phyloP scores from a whole-genome alignment of 257 asterid genomes.

The Solanum piurae region DNA sequence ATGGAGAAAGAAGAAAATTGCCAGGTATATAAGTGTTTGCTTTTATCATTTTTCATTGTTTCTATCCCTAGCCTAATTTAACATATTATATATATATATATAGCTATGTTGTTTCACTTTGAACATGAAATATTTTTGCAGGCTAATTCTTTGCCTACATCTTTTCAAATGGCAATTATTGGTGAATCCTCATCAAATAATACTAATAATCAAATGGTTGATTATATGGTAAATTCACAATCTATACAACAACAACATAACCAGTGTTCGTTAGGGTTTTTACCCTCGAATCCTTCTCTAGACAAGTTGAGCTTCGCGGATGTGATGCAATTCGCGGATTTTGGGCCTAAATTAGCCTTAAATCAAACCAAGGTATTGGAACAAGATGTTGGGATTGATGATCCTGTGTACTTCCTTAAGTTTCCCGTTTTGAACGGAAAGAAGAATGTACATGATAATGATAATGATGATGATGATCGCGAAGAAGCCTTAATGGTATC shows the following conservation, averaged over 20 bases:
- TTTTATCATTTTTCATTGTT: not conserved
- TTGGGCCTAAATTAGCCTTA: slow-evolving; percentile 54
- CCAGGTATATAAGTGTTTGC: slow-evolving; percentile 23
- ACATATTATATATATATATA: not conserved
- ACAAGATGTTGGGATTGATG: slow-evolving; percentile 52
- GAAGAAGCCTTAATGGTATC: slow-evolving; percentile 30
- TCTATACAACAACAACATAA: not conserved
- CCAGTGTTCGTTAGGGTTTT: slow-evolving; percentile 14
- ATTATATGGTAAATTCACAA: slow-evolving; percentile 43
- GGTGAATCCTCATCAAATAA: slow-evolving; percentile 28
- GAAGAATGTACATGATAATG: slow-evolving; percentile 25
- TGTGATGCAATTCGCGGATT: slow-evolving; percentile 87
- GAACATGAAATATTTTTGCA: slow-evolving; percentile 27
- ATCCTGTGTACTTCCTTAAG: slow-evolving; percentile 72
- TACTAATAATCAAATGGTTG: slow-evolving; percentile 30
- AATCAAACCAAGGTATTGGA: slow-evolving; percentile 32
- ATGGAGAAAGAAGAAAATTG: slow-evolving; percentile 72
- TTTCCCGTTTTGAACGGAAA: slow-evolving; percentile 70
- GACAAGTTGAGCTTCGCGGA: slow-evolving; percentile 82
- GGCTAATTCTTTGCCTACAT: slow-evolving; percentile 24
- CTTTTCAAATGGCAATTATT: slow-evolving; percentile 14
- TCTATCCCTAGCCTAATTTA: not conserved
- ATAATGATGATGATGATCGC: slow-evolving; percentile 63
- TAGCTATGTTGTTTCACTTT: slow-evolving; percentile 18
- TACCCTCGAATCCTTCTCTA: slow-evolving; percentile 30